Conservation (phyloP, 495 filamentous ascomycete genomes). For the Schizothecium vesticola region DNA sequence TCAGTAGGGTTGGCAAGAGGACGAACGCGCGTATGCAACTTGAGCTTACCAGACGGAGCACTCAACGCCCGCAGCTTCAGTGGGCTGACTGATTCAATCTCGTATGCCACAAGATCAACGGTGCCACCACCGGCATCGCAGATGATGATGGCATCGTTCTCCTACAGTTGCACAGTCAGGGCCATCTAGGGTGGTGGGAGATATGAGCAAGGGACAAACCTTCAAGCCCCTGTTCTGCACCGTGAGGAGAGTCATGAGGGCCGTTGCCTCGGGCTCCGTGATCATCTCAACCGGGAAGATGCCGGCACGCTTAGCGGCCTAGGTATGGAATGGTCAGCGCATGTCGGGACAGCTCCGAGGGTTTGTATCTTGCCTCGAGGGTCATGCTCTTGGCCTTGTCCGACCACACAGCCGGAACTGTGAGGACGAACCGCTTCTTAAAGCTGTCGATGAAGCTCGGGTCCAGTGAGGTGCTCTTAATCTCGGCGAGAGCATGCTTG, state of each 20-base stretch:
- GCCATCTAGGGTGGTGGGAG: too few relatives aligned
- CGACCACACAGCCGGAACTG: slow-evolving; percentile 10
- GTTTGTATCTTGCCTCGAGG: neutral
- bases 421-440: neutral
- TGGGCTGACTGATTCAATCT: slow-evolving; percentile 18
- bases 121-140: slow-evolving; percentile 47
- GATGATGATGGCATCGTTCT: slow-evolving; percentile 41
- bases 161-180: neutral
- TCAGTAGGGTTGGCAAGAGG: neutral
- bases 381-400: slow-evolving; percentile 9
- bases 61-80: neutral
- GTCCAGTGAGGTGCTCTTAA: neutral
- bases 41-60: neutral
- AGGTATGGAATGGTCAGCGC: neutral
- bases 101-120: slow-evolving; percentile 45
- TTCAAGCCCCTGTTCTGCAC: slow-evolving; percentile 21
- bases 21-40: neutral
- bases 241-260: slow-evolving; percentile 39
- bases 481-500: neutral
- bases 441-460: neutral
- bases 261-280: slow-evolving; percentile 45
- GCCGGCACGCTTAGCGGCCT: neutral
- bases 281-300: slow-evolving; percentile 1
- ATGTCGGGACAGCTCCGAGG: too few relatives aligned
- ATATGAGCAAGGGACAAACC: neutral